Evolutionary conservation across 2,329 filamentous ascomycete genomes (phyloP).

Genomic region (Colletotrichum sublineola): DNA sequence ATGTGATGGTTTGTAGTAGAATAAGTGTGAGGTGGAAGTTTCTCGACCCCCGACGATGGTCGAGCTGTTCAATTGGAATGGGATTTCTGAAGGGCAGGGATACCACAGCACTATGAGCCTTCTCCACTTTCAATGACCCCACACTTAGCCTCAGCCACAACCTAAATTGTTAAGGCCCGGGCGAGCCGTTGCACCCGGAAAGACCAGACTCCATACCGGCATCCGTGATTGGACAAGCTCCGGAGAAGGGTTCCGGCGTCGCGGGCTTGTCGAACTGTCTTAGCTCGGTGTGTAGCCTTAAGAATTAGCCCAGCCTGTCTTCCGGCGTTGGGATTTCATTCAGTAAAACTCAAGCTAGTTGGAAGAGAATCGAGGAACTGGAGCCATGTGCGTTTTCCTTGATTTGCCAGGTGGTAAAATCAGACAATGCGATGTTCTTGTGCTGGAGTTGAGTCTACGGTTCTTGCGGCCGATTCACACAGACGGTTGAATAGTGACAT

Average conservation of each 20-base stretch:
- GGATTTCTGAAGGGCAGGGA: slow-evolving; percentile 40
- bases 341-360: too few relatives aligned
- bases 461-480: not conserved
- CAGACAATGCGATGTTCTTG: not conserved
- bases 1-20: slow-evolving; percentile 46
- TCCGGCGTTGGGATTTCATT: not conserved
- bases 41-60: slow-evolving; percentile 50
- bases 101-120: slow-evolving; percentile 11
- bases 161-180: slow-evolving; percentile 37
- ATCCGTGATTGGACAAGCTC: not conserved
- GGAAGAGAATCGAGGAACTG: not conserved
- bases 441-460: not conserved
- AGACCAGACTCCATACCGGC: not conserved
- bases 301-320: not conserved
- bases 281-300: not conserved
- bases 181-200: slow-evolving; percentile 15
- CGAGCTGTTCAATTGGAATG: slow-evolving; percentile 42
- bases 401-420: not conserved
- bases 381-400: not conserved
- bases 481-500: not conserved
- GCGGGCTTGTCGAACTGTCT: not conserved
- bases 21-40: slow-evolving; percentile 60
- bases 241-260: not conserved
- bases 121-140: slow-evolving; percentile 32
- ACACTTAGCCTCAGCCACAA: slow-evolving; percentile 40